Conservation (phyloP, 495 filamentous ascomycete genomes). For the Bombardia bombarda region DNA sequence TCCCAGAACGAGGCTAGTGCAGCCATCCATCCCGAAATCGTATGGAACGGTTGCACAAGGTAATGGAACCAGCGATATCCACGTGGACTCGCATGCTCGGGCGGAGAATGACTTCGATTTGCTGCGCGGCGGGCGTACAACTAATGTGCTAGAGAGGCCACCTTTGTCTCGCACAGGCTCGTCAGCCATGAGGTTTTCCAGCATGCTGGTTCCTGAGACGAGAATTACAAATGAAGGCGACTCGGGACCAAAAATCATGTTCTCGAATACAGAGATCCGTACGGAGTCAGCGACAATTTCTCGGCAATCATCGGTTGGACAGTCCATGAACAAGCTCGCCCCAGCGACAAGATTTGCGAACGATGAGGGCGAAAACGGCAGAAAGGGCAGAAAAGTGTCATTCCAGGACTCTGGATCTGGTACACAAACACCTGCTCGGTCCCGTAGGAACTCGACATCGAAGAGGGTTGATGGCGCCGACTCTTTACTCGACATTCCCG, state of each 20-base stretch:
- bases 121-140: too few species aligned
- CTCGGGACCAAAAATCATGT: conserved; percentile 70
- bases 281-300: conserved; percentile 35
- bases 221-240: conserved; percentile 56
- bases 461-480: conserved; percentile 15
- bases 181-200: conserved; percentile 53
- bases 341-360: conserved; percentile 56
- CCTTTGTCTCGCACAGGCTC: conserved; percentile 44
- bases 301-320: conserved; percentile 40
- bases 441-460: conserved; percentile 22
- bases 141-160: conserved; percentile 34
- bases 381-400: conserved; percentile 58
- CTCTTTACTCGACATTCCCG: conserved; percentile 26
- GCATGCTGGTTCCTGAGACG: conserved; percentile 66
- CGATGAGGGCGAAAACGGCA: conserved; percentile 38
- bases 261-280: conserved; percentile 42
- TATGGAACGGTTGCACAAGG: conserved; percentile 13
- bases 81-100: too few species aligned
- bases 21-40: conserved; percentile 1
- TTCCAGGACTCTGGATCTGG: conserved; percentile 40
- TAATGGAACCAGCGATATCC: background rate
- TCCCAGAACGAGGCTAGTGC: conserved; percentile 8
- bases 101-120: too few species aligned
- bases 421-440: conserved; percentile 14
- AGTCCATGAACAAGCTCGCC: conserved; percentile 56